Evolutionary conservation across 192 early-diverging fungal genomes (phyloP), one percentile per base, ranked within the genome.

Genomic region (Podila verticillata): DNA sequence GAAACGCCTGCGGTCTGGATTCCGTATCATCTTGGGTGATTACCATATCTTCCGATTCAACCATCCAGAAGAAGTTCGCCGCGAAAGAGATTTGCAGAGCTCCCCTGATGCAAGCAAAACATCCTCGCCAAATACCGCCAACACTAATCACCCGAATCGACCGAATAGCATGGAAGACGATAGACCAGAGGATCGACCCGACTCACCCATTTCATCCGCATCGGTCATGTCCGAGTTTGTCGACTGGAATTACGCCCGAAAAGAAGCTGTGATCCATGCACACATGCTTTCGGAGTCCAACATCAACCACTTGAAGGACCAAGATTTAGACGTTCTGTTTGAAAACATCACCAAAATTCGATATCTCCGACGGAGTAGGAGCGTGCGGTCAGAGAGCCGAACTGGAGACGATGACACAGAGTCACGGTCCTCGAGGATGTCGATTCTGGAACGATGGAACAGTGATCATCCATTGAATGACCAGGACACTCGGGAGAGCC

Each of bases 1-100:
- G 8, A 84, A 82, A 63, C 79, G 75, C 58, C 72, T 96, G 22
- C 82, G 85, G 8, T 93, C 92, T 3, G 95, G 95, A 2, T 93
- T 86, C 70, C 90, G 95, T 49, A 84, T 96, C 35, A 95, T 96
- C 48, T 84, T 96, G 22, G 94, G 95, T 28, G 87, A 90, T 30
- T 87, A 91, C 57, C 95, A 93, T 83, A 92, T 96, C 0, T 96
- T 96, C 62, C 83, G 95, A 13, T 93, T 96, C 62, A 96, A 93
- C 66, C 86, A 96, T 73, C 95, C 95, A 7, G 90, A 88, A 61
- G 93, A 96, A 70, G 93, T 90, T 5, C 87, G 93, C 10, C 78
- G 83, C 13, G 91, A 92, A 65, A 78, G 91, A 8, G 86, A 80
- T 39, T 65, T 59, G 22, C 75, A 68, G 24, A 39, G 28, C 8